A percentile compares a stretch with the other conserved stretches of the same genome.
Evolutionary conservation across 2,329 filamentous ascomycete species (phyloP).

Genomic region (Botrytis tulipae): DNA sequence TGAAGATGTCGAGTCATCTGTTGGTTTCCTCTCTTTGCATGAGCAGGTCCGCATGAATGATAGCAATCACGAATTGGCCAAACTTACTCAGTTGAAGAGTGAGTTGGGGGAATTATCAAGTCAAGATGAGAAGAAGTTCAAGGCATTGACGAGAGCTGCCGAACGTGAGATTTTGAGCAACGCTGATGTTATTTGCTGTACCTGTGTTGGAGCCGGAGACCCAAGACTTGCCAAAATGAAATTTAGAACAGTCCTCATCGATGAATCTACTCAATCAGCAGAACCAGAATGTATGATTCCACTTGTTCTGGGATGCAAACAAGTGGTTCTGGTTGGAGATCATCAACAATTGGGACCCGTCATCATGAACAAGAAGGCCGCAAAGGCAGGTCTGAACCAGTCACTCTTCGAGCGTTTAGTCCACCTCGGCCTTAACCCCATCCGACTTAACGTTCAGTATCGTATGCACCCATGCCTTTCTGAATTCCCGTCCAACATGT

Average conservation of each 20-base stretch:
- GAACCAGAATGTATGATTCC: conserved; percentile 99
- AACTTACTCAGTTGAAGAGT: conserved; percentile 88
- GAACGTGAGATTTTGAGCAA: conserved; percentile 94
- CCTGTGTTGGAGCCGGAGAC: conserved; percentile 94
- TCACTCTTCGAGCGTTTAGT: conserved; percentile 97
- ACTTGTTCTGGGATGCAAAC: conserved; percentile 93
- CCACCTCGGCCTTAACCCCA: conserved; percentile 84
- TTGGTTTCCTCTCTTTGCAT: conserved; percentile 91
- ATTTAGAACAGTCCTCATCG: conserved; percentile 95
- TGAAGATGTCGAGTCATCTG: conserved; percentile 97
- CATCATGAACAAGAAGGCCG: conserved; percentile 99
- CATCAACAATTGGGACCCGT: conserved; percentile 97
- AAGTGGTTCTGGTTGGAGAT: conserved; percentile 97
- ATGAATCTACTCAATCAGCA: conserved; percentile 96
- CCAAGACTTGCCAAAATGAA: conserved; percentile 95
- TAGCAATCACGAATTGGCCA: conserved; percentile 88
- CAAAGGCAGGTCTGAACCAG: conserved; percentile 95
- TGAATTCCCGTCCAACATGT: conserved; percentile 99
- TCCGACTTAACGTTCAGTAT: conserved; percentile 94
- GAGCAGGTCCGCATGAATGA: conserved; percentile 98
- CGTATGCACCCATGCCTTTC: conserved; percentile 98
- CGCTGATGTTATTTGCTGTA: conserved; percentile 98
- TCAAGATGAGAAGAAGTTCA: conserved; percentile 98
- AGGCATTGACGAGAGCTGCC: conserved; percentile 87
- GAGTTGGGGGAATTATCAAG: conserved; percentile 90